Evolutionary conservation across 345 rosid species (phyloP).

Genomic region (Lenwebbia sp.): DNA sequence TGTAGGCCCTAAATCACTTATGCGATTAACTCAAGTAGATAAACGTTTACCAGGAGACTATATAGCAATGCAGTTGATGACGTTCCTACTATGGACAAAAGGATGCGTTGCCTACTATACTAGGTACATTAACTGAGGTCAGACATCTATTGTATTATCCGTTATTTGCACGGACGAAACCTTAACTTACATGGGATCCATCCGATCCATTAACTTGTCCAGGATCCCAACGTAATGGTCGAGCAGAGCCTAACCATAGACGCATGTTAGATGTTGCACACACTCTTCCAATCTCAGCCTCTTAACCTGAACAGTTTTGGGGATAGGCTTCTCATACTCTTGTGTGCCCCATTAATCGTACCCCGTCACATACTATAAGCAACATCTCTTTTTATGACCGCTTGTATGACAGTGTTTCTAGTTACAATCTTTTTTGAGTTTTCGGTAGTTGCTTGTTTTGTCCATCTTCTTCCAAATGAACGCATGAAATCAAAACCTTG

Average conservation of each 20-base stretch:
- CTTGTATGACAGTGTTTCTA: not conserved
- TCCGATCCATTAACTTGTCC: not conserved
- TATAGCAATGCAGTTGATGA: not conserved
- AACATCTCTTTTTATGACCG: not conserved
- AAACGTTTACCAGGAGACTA: not conserved
- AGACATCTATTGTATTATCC: not conserved
- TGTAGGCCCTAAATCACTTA: no score
- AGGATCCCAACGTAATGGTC: not conserved
- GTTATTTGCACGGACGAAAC: not conserved
- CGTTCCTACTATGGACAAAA: not conserved
- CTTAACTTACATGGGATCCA: not conserved
- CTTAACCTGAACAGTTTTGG: not conserved
- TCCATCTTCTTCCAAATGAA: not conserved
- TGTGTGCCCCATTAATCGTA: accelerated
- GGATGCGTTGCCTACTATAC: not conserved
- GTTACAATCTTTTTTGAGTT: not conserved
- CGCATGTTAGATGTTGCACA: not conserved
- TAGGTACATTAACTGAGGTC: not conserved
- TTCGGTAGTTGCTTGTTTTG: not conserved
- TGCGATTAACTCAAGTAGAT: no score
- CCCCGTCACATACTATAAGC: not conserved
- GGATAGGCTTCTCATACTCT: not conserved
- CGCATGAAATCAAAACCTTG: not conserved
- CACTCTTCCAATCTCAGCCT: not conserved
- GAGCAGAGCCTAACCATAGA: not conserved